Base-by-base conservation (phyloP, 2,329 filamentous ascomycete species). In the Colletotrichum simmondsii region DNA sequence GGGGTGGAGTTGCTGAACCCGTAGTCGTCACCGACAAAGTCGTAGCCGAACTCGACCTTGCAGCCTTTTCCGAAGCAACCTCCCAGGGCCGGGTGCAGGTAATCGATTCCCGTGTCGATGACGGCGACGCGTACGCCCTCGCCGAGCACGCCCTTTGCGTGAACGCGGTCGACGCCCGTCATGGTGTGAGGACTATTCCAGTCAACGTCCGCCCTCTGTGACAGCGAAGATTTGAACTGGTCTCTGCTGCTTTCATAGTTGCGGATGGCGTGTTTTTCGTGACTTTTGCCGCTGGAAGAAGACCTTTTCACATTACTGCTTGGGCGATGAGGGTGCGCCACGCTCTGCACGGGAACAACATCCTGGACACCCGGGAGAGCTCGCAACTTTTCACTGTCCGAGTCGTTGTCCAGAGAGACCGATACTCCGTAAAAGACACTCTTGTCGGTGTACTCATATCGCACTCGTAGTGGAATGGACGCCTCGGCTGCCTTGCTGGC, bases 1-100 rank as follows among this genome's bases (percentile, higher is more conserved):
- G 46, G 63, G 11, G 30, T 60, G 52, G 42, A 49, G 46, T 73
- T 75, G 6, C 19, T 2, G 16, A 37, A 42, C 4, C 71, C 72
- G 60, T 72, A 75, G 1, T 61, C 70, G 32, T 77, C 70, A 6
- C 77, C 77, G 35, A 78, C 76, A 10, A 78, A 68, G 37, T 78
- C 77, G 12, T 75, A 72, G 30, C 75, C 77, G 8, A 59, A 59
- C 30, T 65, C 63, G 46, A 66, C 54, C 35, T 60, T 80, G 56
- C 61, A 71, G 2, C 68, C 62, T 52, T 71, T 26, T 2, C 71
- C 71, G 6, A 73, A 73, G 16, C 71, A 61, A 2, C 71, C 68
- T 2, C 62, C 71, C 1, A 73, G 11, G 4, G 71, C 61, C 4
- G 68, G 62, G n/a, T 71, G 71, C 14, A 28, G 61, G 22, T 60